phyloP scores from a whole-genome alignment of 1,284 basidiomycete genomes.

The Golubevia sp. region DNA sequence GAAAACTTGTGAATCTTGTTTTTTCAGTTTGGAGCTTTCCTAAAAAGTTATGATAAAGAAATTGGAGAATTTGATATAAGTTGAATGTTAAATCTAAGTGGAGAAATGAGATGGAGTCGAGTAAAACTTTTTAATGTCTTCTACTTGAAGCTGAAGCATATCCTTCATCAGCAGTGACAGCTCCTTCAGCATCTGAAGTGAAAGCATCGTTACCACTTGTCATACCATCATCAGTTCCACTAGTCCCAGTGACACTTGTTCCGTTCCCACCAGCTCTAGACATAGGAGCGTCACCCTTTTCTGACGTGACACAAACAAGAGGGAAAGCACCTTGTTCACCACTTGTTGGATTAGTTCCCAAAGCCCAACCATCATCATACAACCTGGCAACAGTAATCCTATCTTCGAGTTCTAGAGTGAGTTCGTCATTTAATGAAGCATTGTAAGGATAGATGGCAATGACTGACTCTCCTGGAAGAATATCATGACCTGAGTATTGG shows the following conservation, averaged over 20 bases:
- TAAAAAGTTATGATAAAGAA: too few species aligned
- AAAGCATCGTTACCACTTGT: conserved; percentile 37
- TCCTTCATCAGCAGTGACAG: conserved; percentile 44
- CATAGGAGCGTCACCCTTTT: conserved; percentile 24
- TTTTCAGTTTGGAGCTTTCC: too few species aligned
- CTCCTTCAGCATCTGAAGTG: conserved; percentile 32
- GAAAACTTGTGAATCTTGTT: too few species aligned
- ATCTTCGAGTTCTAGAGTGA: conserved; percentile 36
- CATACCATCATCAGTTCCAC: conserved; percentile 19
- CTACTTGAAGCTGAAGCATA: conserved; percentile 15
- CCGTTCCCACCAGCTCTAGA: conserved; percentile 11
- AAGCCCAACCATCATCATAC: conserved; percentile 53
- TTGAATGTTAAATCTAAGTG: too few species aligned
- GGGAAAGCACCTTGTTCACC: conserved; percentile 41
- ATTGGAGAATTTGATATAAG: too few species aligned
- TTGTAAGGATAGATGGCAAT: conserved; percentile 55
- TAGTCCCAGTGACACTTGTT: conserved; percentile 15
- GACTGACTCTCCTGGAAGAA: conserved; percentile 42
- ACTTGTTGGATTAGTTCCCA: conserved; percentile 15
- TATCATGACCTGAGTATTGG: conserved; percentile 51
- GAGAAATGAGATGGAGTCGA: too few species aligned
- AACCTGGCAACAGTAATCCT: conserved; percentile 39
- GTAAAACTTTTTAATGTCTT: too few species aligned
- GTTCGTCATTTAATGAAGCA: conserved; percentile 48
- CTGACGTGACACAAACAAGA: conserved; percentile 43